Conservation (phyloP, 768 basidiomycete genomes). For the Crucibulum laeve region DNA sequence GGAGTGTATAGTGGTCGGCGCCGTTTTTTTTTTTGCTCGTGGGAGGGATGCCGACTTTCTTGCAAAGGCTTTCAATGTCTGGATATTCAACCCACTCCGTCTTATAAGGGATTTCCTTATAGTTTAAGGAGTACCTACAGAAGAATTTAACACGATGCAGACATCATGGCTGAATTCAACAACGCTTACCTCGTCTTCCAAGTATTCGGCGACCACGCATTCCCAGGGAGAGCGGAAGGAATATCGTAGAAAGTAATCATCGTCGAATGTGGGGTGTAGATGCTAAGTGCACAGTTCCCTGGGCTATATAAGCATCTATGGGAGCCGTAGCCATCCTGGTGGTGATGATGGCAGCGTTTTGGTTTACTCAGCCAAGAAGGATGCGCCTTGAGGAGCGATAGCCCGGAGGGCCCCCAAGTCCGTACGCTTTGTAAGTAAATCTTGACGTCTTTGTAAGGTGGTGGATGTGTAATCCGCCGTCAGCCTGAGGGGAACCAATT, state of each 20-base stretch:
- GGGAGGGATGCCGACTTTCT: slow-evolving; percentile 30
- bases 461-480: no score
- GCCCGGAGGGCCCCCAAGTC: no score
- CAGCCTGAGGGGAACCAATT: no score
- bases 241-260: slow-evolving; percentile 13
- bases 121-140: slow-evolving; percentile 26
- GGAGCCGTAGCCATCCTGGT: no score
- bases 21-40: slow-evolving; percentile 26
- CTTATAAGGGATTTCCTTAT: slow-evolving; percentile 33
- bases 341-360: no score
- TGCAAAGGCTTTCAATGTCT: slow-evolving; percentile 34
- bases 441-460: no score
- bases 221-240: slow-evolving; percentile 4
- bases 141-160: not conserved
- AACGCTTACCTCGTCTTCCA: not conserved
- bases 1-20: slow-evolving; percentile 36
- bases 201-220: slow-evolving; percentile 8
- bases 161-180: not conserved
- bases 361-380: no score
- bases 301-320: no score
- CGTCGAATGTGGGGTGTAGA: no score
- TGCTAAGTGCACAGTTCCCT: no score
- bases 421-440: no score
- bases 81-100: slow-evolving; percentile 50
- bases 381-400: no score